phyloP scores from a whole-genome alignment of 2,329 filamentous ascomycete species.

The Aureobasidium sp. region DNA sequence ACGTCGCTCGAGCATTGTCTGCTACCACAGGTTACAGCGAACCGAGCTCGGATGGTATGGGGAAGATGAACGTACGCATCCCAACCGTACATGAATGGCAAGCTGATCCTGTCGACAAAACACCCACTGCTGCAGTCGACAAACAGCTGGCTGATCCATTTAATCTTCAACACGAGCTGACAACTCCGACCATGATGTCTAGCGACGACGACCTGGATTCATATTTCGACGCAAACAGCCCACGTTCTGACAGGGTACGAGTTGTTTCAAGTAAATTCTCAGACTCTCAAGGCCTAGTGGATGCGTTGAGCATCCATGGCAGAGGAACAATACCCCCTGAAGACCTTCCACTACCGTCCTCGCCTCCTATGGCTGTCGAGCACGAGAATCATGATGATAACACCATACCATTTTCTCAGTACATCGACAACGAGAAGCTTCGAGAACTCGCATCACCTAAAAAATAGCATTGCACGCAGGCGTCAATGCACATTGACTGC shows the following conservation, averaged over 20 bases:
- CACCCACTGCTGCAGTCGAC: neutral
- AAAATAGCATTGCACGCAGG: constrained; percentile 10
- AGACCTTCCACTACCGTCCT: constrained; percentile 12
- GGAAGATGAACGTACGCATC: neutral
- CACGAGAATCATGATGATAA: neutral
- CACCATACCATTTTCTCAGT: constrained; percentile 1
- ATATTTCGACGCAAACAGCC: constrained; percentile 15
- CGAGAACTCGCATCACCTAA: constrained; percentile 1
- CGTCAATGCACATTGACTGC: neutral
- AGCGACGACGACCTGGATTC: constrained; percentile 14
- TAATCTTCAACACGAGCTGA: neutral
- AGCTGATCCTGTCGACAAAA: neutral
- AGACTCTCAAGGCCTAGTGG: neutral
- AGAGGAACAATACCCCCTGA: neutral
- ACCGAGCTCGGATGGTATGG: neutral
- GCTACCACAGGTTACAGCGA: neutral
- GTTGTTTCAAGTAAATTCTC: neutral
- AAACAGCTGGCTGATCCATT: neutral
- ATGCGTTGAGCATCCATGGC: neutral
- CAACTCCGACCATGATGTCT: neutral
- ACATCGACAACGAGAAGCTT: constrained; percentile 10
- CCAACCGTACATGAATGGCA: constrained; percentile 1
- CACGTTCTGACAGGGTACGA: neutral
- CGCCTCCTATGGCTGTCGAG: neutral
- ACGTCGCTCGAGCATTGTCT: neutral